phyloP scores from a whole-genome alignment of 2,329 filamentous ascomycete species.

The Paecilomyces niveus region DNA sequence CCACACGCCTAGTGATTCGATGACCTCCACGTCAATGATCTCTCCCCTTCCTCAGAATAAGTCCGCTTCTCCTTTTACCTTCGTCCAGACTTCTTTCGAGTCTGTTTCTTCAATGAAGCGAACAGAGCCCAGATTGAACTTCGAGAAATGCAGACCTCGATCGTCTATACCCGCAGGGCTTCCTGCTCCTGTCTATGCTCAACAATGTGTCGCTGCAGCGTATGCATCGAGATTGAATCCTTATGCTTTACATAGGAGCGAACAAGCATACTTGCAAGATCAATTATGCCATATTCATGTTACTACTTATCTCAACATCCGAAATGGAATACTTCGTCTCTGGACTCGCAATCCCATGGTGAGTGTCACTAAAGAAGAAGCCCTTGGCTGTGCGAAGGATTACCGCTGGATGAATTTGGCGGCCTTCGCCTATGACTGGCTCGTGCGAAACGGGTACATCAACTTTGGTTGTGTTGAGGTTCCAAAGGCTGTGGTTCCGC shows the following conservation, averaged over 20 bases:
- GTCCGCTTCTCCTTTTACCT: constrained; percentile 19
- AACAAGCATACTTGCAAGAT: constrained; percentile 71
- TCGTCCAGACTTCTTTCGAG: constrained; percentile 11
- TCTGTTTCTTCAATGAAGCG: constrained; percentile 10
- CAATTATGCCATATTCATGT: constrained; percentile 84
- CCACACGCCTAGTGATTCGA: constrained; percentile 19
- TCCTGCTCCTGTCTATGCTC: constrained; percentile 70
- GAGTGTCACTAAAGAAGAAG: constrained; percentile 74
- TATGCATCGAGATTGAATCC: constrained; percentile 85
- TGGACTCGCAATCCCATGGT: constrained; percentile 85
- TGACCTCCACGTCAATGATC: constrained; percentile 17
- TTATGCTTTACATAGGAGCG: constrained; percentile 76
- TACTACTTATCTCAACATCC: constrained; percentile 90
- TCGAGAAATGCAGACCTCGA: constrained; percentile 58
- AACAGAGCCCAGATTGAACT: constrained; percentile 21
- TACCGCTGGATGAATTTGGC: constrained; percentile 83
- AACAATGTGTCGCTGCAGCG: constrained; percentile 82
- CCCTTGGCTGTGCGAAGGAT: constrained; percentile 83
- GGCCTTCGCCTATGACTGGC: constrained; percentile 85
- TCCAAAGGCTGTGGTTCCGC: constrained; percentile 38
- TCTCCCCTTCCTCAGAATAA: constrained; percentile 16
- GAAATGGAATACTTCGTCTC: constrained; percentile 84
- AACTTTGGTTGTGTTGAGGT: constrained; percentile 88
- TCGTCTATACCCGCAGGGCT: constrained; percentile 77
- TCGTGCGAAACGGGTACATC: constrained; percentile 84